These are phyloP conservation scores for Tolypocladium pustulatum DNA, from an alignment of 2,329 filamentous ascomycete genomes.

Conservation along the genomic window DNA sequence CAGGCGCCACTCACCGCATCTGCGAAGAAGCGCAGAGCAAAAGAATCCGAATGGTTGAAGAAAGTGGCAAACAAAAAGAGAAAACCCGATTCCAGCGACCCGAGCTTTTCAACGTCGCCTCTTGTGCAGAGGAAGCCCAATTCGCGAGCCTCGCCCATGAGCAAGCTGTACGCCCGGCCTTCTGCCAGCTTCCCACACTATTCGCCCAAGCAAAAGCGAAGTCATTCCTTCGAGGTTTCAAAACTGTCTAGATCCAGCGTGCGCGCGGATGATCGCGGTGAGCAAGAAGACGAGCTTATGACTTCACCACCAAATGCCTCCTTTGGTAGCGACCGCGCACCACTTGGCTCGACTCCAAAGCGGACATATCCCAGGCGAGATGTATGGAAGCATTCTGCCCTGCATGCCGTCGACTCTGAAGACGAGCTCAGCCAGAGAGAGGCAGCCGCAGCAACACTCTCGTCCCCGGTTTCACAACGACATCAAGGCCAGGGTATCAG, in stretches of 20 bases:
- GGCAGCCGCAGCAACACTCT: constrained; percentile 12
- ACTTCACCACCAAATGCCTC: constrained; percentile 1
- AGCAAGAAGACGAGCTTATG: constrained; percentile 10
- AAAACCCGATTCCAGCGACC: constrained; percentile 6
- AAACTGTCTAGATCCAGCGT: not conserved
- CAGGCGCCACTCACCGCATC: constrained; percentile 4
- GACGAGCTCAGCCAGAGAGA: constrained; percentile 5
- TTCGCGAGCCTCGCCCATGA: not conserved
- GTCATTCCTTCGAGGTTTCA: not conserved
- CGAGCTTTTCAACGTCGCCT: not conserved
- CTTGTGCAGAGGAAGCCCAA: not conserved
- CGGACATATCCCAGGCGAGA: constrained; percentile 6
- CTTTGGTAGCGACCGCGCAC: not conserved
- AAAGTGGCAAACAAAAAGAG: constrained; percentile 18
- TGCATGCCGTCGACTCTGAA: constrained; percentile 4
- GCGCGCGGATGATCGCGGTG: not conserved
- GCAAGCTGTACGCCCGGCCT: not conserved
- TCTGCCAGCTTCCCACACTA: not conserved
- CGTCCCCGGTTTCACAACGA: constrained; percentile 16
- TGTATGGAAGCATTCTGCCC: not conserved
- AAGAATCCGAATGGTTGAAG: constrained; percentile 21
- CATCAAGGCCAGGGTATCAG: not conserved
- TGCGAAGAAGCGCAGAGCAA: constrained; percentile 14
- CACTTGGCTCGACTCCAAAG: constrained; percentile 4
- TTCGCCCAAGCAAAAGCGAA: not conserved